Percentiles rank a stretch among this genome's conserved stretches.
phyloP scores from a whole-genome alignment of 768 basidiomycete species.

The Boletus bicolor region DNA sequence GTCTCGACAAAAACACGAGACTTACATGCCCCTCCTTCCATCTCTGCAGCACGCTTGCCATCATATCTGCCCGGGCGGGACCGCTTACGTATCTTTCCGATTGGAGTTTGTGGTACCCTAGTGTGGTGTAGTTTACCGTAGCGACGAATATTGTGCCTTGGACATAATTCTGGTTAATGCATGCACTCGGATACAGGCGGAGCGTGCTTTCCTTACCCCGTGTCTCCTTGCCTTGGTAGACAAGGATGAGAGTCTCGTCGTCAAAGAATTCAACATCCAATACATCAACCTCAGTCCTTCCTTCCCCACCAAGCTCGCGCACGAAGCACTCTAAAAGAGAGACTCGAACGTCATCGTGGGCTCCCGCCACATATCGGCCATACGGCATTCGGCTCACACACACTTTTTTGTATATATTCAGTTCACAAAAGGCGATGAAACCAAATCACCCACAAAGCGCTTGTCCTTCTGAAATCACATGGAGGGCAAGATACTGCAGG shows the following conservation, averaged over 20 bases:
- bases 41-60: constrained; percentile 51
- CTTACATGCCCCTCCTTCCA: constrained; percentile 66
- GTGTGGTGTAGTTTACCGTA: constrained; percentile 57
- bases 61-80: constrained; percentile 62
- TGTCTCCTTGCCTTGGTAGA: constrained; percentile 50
- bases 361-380: constrained; percentile 37
- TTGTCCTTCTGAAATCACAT: constrained; percentile 40
- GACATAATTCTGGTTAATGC: constrained; percentile 33
- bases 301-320: constrained; percentile 32
- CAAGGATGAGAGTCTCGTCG: constrained; percentile 62
- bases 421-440: constrained; percentile 24
- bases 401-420: constrained; percentile 46
- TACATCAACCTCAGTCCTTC: constrained; percentile 43
- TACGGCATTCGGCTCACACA: constrained; percentile 55
- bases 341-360: constrained; percentile 40
- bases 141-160: constrained; percentile 58
- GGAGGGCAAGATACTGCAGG: constrained; percentile 52
- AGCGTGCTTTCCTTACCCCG: constrained; percentile 42
- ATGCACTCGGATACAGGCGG: constrained; percentile 11
- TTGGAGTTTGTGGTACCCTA: constrained; percentile 56
- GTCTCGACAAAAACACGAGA: constrained; percentile 34
- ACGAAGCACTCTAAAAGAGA: constrained; percentile 51
- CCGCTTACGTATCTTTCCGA: constrained; percentile 49
- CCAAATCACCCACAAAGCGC: constrained; percentile 44
- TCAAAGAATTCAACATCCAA: constrained; percentile 79